These are phyloP conservation scores for Pulveroboletus sp. DNA, from an alignment of 1,284 basidiomycete species.

Conservation along the genomic window DNA sequence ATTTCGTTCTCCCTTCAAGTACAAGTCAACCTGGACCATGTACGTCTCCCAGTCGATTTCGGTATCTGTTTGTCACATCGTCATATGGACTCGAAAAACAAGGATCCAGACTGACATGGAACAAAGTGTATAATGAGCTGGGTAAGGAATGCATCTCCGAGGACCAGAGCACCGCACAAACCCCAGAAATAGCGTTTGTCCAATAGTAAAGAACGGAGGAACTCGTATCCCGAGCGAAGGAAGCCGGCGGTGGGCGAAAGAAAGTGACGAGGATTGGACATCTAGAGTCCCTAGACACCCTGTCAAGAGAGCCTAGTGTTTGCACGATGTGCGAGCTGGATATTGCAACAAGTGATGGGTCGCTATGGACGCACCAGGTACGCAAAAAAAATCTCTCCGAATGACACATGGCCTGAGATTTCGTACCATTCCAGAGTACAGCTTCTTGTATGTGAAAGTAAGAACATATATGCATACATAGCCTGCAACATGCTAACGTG, in stretches of 20 bases:
- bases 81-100: conserved; percentile 12
- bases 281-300: conserved; percentile 5
- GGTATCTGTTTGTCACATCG: conserved; percentile 67
- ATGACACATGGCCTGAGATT: no score
- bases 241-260: neutral
- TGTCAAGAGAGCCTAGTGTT: no score
- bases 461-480: conserved; percentile 23
- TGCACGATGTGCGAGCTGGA: no score
- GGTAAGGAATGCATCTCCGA: conserved; percentile 76
- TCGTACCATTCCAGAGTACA: conserved; percentile 7
- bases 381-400: no score
- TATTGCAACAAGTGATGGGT: no score
- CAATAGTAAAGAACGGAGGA: conserved; percentile 40
- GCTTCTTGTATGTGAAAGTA: conserved; percentile 8
- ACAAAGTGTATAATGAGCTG: conserved; percentile 77
- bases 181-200: conserved; percentile 67
- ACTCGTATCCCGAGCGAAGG: conserved; percentile 3
- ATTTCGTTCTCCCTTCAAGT: conserved; percentile 81
- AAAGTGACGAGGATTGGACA: conserved; percentile 18
- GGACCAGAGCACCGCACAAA: conserved; percentile 60
- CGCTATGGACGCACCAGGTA: no score
- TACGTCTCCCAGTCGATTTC: conserved; percentile 98
- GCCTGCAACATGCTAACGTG: conserved; percentile 3
- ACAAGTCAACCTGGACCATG: conserved; percentile 83
- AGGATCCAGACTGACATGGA: conserved; percentile 61